Evolutionary conservation across 2,329 filamentous ascomycete species (phyloP).

Genomic region (Colletotrichum sp.): DNA sequence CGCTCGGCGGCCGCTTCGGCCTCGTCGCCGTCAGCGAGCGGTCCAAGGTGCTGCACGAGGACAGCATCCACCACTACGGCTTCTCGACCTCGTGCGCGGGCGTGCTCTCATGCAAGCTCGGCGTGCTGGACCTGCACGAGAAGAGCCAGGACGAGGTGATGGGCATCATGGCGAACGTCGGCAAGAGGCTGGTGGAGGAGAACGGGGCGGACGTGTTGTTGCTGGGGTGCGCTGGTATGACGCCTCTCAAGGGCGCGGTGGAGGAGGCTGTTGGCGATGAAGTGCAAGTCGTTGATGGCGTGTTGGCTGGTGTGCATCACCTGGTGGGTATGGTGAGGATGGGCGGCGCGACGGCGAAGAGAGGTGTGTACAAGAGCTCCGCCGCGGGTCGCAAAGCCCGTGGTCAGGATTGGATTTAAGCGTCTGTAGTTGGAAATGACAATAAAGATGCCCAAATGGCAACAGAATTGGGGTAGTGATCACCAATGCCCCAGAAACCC

Average conservation of each 20-base stretch:
- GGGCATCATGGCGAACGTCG: constrained; percentile 8
- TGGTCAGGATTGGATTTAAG: constrained; percentile 12
- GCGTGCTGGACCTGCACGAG: constrained; percentile 14
- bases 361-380: constrained; percentile 8
- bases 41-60: constrained; percentile 3
- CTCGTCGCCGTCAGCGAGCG: constrained; percentile 10
- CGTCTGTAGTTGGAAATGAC: background rate
- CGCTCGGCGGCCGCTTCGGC: constrained; percentile 5
- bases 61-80: constrained; percentile 19
- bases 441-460: background rate
- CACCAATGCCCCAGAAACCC: too few relatives aligned
- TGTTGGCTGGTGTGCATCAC: constrained; percentile 10
- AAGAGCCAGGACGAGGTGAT: constrained; percentile 14
- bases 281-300: constrained; percentile 9
- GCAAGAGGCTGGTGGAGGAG: constrained; percentile 1
- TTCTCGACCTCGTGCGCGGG: constrained; percentile 8
- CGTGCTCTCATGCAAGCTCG: constrained; percentile 1
- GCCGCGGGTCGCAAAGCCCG: constrained; percentile 7
- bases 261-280: constrained; percentile 6
- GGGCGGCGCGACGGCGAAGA: constrained; percentile 8
- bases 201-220: constrained; percentile 6
- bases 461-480: background rate
- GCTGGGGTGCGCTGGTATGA: constrained; percentile 12
- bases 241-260: constrained; percentile 8
- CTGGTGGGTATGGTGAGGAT: constrained; percentile 7